Evolutionary conservation across 345 rosid species (phyloP), one percentile per base, ranked within the genome.

Genomic region (Camelina hispida): DNA sequence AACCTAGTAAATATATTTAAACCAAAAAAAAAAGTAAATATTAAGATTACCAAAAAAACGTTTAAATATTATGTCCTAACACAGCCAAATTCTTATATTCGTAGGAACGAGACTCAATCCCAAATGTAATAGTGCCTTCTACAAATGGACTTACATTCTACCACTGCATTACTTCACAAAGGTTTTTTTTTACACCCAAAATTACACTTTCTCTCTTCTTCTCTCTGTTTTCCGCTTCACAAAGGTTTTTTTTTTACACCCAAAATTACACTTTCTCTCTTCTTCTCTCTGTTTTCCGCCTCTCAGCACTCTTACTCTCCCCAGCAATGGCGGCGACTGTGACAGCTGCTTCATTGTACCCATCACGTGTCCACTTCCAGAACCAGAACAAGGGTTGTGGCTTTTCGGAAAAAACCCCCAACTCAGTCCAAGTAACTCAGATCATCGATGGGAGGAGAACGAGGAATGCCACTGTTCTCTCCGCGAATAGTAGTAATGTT

Each of bases 281-380:
- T 28, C 30, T 3, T 54, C 70, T 15, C 38, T 28, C 62, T 77
- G 60, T 72, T 72, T 51, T 78, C 73, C 69, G 77, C 73, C 73
- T 71, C 80, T 9, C 76, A 77, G 54, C 77, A 55, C 63, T 48
- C 44, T 69, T 28, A 48, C 68, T 66, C 10, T 12, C 22, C 37
- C 18, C 70, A 44, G 7, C 70, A 73, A 78, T 78, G 81, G 78
- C 37, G 9, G 37, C 78, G 53, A 66, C 78, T 52, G 74, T 78
- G 32, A 53, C 77, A 1, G 76, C 78, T 58, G 58, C 72, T 42
- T 71, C 81, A 59, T 6, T 50, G 1, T 77, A 48, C 72, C 2
- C 43, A 20, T 18, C 73, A 16, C 48, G 44, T 53, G n/a, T 28
- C 16, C 74, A 62, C 8, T 52, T 73, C 54, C 58, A 46, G 35